These are phyloP conservation scores for Darksidea phi DNA, from an alignment of 495 filamentous ascomycete genomes.

Conservation along the genomic window DNA sequence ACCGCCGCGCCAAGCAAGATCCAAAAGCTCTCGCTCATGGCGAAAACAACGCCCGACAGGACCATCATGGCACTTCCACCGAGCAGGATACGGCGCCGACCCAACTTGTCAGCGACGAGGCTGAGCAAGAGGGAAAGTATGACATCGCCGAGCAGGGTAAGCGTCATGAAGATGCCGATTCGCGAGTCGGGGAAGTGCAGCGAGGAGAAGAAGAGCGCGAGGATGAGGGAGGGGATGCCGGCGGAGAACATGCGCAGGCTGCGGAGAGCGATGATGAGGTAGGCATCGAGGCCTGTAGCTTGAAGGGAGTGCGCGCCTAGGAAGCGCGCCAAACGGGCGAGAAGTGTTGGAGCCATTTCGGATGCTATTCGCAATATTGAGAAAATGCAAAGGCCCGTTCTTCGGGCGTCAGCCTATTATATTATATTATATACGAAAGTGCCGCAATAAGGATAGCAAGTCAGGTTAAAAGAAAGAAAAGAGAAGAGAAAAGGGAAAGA, in stretches of 20 bases:
- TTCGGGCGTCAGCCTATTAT: no score
- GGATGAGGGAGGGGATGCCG: slow-evolving; percentile 70
- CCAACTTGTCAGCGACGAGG: slow-evolving; percentile 70
- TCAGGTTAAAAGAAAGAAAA: no score
- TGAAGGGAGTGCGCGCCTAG: slow-evolving; percentile 53
- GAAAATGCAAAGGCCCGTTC: neutral
- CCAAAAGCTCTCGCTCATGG: slow-evolving; percentile 70
- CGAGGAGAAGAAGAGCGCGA: slow-evolving; percentile 67
- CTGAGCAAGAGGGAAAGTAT: slow-evolving; percentile 72
- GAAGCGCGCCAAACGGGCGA: slow-evolving; percentile 7
- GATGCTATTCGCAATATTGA: neutral
- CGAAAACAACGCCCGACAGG: slow-evolving; percentile 66
- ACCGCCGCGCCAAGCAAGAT: slow-evolving; percentile 69
- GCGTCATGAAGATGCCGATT: slow-evolving; percentile 86
- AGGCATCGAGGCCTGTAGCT: slow-evolving; percentile 58
- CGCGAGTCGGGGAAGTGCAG: slow-evolving; percentile 65
- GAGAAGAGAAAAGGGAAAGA: no score
- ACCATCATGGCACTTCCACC: slow-evolving; percentile 68
- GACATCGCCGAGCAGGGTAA: slow-evolving; percentile 79
- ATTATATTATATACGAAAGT: no score
- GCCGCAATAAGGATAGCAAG: no score
- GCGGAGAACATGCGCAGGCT: slow-evolving; percentile 73
- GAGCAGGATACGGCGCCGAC: slow-evolving; percentile 63
- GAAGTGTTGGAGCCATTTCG: neutral
- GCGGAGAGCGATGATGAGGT: slow-evolving; percentile 58